These are phyloP conservation scores for Aristolochia contorta DNA, from an alignment of 164 flowering plant species.

Conservation along the genomic window DNA sequence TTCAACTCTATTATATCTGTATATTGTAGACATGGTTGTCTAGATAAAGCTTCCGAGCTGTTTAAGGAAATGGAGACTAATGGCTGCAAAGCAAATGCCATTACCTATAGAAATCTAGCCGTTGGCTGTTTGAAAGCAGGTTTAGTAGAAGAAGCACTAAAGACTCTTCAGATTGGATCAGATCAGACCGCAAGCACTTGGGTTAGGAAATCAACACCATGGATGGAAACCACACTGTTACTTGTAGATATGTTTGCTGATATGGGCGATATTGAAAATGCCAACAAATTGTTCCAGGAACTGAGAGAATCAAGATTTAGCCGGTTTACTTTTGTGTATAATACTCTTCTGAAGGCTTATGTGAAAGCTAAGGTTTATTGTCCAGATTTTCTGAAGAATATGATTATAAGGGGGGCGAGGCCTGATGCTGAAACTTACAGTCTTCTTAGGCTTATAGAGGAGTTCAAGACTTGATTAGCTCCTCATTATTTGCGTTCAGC, in stretches of 20 bases:
- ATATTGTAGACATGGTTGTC: slow-evolving; percentile 57
- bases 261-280: slow-evolving; percentile 68
- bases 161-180: slow-evolving; percentile 50
- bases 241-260: slow-evolving; percentile 67
- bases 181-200: slow-evolving; percentile 22
- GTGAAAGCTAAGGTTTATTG: slow-evolving; percentile 71
- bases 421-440: slow-evolving; percentile 93
- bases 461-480: slow-evolving; percentile 21
- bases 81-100: slow-evolving; percentile 68
- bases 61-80: slow-evolving; percentile 53
- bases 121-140: slow-evolving; percentile 74
- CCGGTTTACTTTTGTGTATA: slow-evolving; percentile 81
- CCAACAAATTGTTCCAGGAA: slow-evolving; percentile 66
- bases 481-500: not conserved
- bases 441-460: slow-evolving; percentile 64
- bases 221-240: slow-evolving; percentile 78
- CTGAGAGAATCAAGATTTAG: slow-evolving; percentile 52
- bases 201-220: slow-evolving; percentile 66
- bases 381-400: slow-evolving; percentile 62
- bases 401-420: slow-evolving; percentile 87
- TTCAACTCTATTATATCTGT: slow-evolving; percentile 76
- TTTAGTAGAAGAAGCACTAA: slow-evolving; percentile 48
- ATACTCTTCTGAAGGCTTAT: slow-evolving; percentile 69
- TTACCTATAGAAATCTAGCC: slow-evolving; percentile 72
- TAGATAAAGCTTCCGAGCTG: slow-evolving; percentile 50